Evolutionary conservation across 1,284 basidiomycete species (phyloP).

Genomic region (Trichosporon sp.): DNA sequence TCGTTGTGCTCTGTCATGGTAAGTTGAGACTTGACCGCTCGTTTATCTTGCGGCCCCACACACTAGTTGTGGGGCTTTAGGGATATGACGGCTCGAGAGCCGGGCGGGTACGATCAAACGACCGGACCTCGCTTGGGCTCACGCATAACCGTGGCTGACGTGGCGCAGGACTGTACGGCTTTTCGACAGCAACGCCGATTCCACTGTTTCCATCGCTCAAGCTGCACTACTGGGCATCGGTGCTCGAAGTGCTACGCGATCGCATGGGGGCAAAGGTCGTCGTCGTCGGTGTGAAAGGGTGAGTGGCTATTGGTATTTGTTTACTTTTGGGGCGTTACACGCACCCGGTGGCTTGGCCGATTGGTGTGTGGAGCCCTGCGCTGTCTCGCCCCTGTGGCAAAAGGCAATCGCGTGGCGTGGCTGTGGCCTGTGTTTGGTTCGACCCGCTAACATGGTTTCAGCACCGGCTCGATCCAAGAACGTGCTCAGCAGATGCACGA

Average conservation of each 20-base stretch:
- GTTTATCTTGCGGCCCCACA: not conserved
- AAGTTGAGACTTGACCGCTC: slow-evolving; percentile 32
- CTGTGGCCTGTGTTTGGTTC: not conserved
- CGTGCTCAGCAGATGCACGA: slow-evolving; percentile 74
- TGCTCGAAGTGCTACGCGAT: slow-evolving; percentile 73
- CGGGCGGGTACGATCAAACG: not conserved
- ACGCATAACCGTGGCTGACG: not conserved
- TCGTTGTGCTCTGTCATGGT: slow-evolving; percentile 95
- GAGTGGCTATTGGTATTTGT: slow-evolving; percentile 38
- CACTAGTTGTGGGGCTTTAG: slow-evolving; percentile 2
- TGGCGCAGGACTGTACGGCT: slow-evolving; percentile 79
- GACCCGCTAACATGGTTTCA: slow-evolving; percentile 39
- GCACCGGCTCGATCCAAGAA: slow-evolving; percentile 84
- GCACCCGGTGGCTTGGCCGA: not conserved
- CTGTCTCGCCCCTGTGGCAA: not conserved
- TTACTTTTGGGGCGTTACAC: not conserved
- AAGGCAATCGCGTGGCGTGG: not conserved
- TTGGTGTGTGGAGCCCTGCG: not conserved
- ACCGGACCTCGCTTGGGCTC: not conserved
- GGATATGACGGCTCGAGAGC: not conserved
- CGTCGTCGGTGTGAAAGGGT: slow-evolving; percentile 92
- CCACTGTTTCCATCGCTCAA: slow-evolving; percentile 58
- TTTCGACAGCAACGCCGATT: slow-evolving; percentile 71
- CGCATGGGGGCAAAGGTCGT: slow-evolving; percentile 87
- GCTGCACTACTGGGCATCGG: slow-evolving; percentile 92